A percentile compares a stretch with the other conserved stretches of the same genome.
Evolutionary conservation across 768 basidiomycete genomes (phyloP).

Genomic region (Piloderma croceum): DNA sequence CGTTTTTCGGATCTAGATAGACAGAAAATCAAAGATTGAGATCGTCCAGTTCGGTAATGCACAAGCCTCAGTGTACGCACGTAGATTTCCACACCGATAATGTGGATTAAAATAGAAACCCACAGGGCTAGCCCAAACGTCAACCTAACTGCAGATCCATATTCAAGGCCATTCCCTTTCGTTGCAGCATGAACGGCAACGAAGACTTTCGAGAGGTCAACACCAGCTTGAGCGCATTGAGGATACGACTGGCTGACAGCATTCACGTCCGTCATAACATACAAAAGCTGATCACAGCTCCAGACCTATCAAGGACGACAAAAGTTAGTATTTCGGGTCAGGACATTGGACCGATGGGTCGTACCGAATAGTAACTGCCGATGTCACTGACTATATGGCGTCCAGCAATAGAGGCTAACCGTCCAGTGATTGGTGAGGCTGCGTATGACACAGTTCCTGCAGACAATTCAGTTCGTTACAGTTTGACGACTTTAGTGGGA

Average conservation of each 20-base stretch:
- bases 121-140: slow-evolving; percentile 22
- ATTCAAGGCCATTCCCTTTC: slow-evolving; percentile 9
- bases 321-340: not conserved
- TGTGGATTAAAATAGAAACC: slow-evolving; percentile 21
- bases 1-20: no score
- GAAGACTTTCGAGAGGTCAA: slow-evolving; percentile 10
- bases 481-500: not conserved
- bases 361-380: slow-evolving; percentile 22
- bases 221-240: slow-evolving; percentile 13
- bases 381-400: slow-evolving; percentile 15
- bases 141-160: slow-evolving; percentile 17
- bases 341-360: not conserved
- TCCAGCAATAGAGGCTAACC: slow-evolving; percentile 14
- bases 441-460: slow-evolving; percentile 20
- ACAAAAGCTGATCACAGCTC: slow-evolving; percentile 22
- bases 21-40: no score
- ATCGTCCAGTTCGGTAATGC: no score
- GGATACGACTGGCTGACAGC: slow-evolving; percentile 10
- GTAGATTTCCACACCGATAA: slow-evolving; percentile 19
- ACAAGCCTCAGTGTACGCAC: no score
- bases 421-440: slow-evolving; percentile 11
- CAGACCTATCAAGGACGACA: slow-evolving; percentile 11
- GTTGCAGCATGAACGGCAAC: slow-evolving; percentile 18
- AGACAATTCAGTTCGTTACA: not conserved
- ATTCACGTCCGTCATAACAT: slow-evolving; percentile 9